Evolutionary conservation across 1,284 basidiomycete genomes (phyloP).

Genomic region (Pascua sp.): DNA sequence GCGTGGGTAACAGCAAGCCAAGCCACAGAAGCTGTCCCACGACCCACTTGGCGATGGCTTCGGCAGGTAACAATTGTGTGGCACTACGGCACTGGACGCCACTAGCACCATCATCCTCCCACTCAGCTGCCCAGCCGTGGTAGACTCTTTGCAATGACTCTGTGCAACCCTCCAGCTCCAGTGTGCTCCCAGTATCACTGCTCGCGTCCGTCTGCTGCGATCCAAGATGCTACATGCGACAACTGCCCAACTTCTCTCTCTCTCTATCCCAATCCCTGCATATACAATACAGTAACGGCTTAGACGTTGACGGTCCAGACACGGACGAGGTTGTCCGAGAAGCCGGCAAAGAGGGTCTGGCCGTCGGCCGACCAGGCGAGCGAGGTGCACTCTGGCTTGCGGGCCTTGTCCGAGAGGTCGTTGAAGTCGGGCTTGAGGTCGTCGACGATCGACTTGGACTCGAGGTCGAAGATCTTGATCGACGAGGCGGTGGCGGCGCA

Average conservation of each 20-base stretch:
- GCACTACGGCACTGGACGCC: too few relatives aligned
- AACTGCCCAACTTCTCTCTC: background rate
- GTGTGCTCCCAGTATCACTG: background rate
- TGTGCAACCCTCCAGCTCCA: background rate
- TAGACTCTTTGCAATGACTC: background rate
- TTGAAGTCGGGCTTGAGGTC: constrained; percentile 89
- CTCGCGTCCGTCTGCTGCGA: background rate
- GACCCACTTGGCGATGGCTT: too few relatives aligned
- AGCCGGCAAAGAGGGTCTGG: constrained; percentile 93
- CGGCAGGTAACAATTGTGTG: too few relatives aligned
- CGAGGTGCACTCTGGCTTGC: constrained; percentile 92
- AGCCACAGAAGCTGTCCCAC: too few relatives aligned
- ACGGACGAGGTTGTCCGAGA: constrained; percentile 85
- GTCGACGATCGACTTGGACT: constrained; percentile 99
- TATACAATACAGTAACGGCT: constrained; percentile 19
- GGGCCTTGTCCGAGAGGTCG: constrained; percentile 65
- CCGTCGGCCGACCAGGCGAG: constrained; percentile 99
- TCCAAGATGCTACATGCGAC: too few relatives aligned
- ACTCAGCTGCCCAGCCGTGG: too few relatives aligned
- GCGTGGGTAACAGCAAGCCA: too few relatives aligned
- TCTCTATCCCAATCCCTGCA: constrained; percentile 18
- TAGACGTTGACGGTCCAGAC: constrained; percentile 77
- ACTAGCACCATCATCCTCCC: too few relatives aligned
- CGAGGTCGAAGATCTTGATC: constrained; percentile 98
- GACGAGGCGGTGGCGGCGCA: constrained; percentile 97